phyloP scores from a whole-genome alignment of 2,329 filamentous ascomycete genomes.

The Aspergillus pseudoterreus region DNA sequence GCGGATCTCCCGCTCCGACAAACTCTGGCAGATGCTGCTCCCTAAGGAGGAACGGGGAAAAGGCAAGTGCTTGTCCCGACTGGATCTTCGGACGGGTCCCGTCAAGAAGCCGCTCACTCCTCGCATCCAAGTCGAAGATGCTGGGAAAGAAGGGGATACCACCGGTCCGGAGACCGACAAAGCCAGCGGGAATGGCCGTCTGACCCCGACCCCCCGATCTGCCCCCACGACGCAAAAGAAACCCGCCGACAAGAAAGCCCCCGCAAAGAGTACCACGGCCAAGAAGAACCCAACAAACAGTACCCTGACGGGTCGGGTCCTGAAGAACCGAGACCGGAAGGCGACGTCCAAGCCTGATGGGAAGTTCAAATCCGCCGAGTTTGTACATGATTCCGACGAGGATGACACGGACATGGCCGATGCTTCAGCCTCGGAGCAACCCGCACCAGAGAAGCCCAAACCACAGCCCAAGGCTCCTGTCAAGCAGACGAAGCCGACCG shows the following conservation, averaged over 20 bases:
- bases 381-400: slow-evolving; percentile 51
- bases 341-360: slow-evolving; percentile 35
- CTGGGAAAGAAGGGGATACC: slow-evolving; percentile 30
- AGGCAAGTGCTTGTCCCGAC: slow-evolving; percentile 57
- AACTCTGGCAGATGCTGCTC: slow-evolving; percentile 60
- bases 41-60: slow-evolving; percentile 60
- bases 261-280: background rate
- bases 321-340: slow-evolving; percentile 44
- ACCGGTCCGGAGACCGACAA: slow-evolving; percentile 38
- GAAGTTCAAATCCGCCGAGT: slow-evolving; percentile 53
- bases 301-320: slow-evolving; percentile 41
- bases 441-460: slow-evolving; percentile 14
- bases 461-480: slow-evolving; percentile 15
- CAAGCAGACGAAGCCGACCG: slow-evolving; percentile 18
- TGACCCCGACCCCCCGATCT: slow-evolving; percentile 28
- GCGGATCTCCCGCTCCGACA: slow-evolving; percentile 57
- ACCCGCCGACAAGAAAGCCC: slow-evolving; percentile 29
- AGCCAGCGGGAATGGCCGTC: slow-evolving; percentile 18
- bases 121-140: slow-evolving; percentile 37
- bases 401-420: slow-evolving; percentile 44
- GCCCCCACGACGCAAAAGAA: slow-evolving; percentile 30
- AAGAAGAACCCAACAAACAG: slow-evolving; percentile 50
- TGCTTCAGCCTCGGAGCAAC: slow-evolving; percentile 20
- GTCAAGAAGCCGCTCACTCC: slow-evolving; percentile 36
- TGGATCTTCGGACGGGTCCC: slow-evolving; percentile 48